Conservation (phyloP, 176 grass and related monocot genomes). For the Panicum miliaceum region DNA sequence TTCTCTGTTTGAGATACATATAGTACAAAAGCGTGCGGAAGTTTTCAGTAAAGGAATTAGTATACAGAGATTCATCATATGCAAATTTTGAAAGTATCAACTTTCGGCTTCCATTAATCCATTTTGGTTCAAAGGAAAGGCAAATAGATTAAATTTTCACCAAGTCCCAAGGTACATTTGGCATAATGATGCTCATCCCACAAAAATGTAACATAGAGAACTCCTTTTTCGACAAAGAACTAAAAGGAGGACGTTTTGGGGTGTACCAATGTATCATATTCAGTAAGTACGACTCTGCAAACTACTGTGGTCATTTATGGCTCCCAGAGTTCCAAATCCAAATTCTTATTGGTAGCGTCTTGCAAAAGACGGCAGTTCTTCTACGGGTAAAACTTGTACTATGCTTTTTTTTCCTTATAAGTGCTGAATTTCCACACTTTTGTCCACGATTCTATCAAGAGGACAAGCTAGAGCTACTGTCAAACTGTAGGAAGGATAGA, state of each 20-base stretch:
- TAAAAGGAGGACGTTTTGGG: constrained; percentile 14
- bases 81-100: constrained; percentile 13
- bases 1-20: constrained; percentile 28
- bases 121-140: background rate
- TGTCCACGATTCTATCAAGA: background rate
- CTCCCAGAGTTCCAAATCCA: background rate
- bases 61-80: background rate
- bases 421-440: background rate
- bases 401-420: background rate
- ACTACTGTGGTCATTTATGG: background rate
- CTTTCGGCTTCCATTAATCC: background rate
- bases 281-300: background rate
- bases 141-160: background rate
- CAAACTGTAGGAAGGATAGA: too few relatives aligned
- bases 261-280: background rate
- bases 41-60: constrained; percentile 16
- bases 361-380: background rate
- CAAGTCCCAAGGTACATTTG: background rate
- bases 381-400: background rate
- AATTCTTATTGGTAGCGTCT: background rate
- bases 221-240: background rate
- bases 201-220: background rate
- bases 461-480: background rate
- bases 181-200: background rate
- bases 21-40: constrained; percentile 4